Percentiles rank a stretch among this genome's conserved stretches.
Evolutionary conservation across 2,329 filamentous ascomycete genomes (phyloP).

Genomic region (Drechslerella stenobrocha): DNA sequence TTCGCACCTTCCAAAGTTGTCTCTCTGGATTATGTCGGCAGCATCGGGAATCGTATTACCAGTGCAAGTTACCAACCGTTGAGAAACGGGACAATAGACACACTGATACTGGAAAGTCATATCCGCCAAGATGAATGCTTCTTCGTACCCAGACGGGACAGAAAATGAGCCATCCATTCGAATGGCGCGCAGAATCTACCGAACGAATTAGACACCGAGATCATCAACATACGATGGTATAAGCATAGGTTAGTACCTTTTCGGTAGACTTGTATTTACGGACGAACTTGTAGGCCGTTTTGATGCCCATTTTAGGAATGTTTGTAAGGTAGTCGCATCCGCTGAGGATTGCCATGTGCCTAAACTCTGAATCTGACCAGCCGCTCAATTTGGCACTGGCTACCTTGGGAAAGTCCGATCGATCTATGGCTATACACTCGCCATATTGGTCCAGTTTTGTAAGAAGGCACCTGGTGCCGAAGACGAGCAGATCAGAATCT

Average conservation of each 20-base stretch:
- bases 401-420: slow-evolving; percentile 76
- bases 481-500: slow-evolving; percentile 93
- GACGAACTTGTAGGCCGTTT: slow-evolving; percentile 88
- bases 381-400: slow-evolving; percentile 85
- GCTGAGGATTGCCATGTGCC: slow-evolving; percentile 92
- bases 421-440: slow-evolving; percentile 87
- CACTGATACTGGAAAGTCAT: slow-evolving; percentile 91
- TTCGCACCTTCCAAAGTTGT: slow-evolving; percentile 75
- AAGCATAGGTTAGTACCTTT: slow-evolving; percentile 59
- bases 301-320: slow-evolving; percentile 82
- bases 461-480: slow-evolving; percentile 84
- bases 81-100: slow-evolving; percentile 78
- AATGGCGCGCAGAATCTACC: slow-evolving; percentile 67
- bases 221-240: neutral
- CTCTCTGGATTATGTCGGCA: slow-evolving; percentile 66
- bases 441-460: slow-evolving; percentile 95
- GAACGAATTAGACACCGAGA: neutral
- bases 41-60: slow-evolving; percentile 58
- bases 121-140: slow-evolving; percentile 82
- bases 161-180: slow-evolving; percentile 86
- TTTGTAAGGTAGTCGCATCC: slow-evolving; percentile 93
- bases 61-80: slow-evolving; percentile 74
- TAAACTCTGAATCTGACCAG: slow-evolving; percentile 89
- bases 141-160: slow-evolving; percentile 78
- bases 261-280: slow-evolving; percentile 88